A percentile compares a stretch with the other conserved stretches of the same genome.
Conservation (phyloP, 805 yeast species). For the Kuraishia piskuri region DNA sequence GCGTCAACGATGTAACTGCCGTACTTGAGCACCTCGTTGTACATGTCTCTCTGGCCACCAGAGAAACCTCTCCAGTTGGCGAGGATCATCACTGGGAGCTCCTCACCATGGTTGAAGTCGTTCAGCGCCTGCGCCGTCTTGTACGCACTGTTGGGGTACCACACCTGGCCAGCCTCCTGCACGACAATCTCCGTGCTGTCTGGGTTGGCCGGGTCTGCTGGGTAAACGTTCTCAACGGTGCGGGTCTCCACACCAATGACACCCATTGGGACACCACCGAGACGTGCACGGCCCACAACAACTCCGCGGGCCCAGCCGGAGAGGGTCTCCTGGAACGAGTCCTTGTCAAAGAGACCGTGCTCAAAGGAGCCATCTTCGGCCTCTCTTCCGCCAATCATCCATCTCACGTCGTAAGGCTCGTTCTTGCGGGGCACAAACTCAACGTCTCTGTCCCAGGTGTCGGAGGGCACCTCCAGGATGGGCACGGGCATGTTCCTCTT, state of each 20-base stretch:
- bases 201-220: constrained; percentile 99
- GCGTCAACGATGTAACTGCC: constrained; percentile 98
- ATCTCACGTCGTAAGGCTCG: constrained; percentile 83
- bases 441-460: constrained; percentile 90
- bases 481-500: constrained; percentile 88
- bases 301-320: constrained; percentile 99
- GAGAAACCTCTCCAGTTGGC: constrained; percentile 99
- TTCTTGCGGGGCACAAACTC: constrained; percentile 67
- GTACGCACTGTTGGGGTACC: constrained; percentile 99
- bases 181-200: constrained; percentile 79
- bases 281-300: constrained; percentile 96
- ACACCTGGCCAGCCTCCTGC: constrained; percentile 98
- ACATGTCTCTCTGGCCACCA: constrained; percentile 99
- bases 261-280: constrained; percentile 99
- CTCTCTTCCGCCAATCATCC: constrained; percentile 84
- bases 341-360: constrained; percentile 84
- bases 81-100: constrained; percentile 90
- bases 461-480: constrained; percentile 61
- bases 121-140: constrained; percentile 98
- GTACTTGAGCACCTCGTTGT: constrained; percentile 92
- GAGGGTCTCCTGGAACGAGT: constrained; percentile 90
- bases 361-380: constrained; percentile 61
- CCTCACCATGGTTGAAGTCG: constrained; percentile 97
- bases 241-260: constrained; percentile 95
- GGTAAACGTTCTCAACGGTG: constrained; percentile 78